phyloP scores from a whole-genome alignment of 257 asterid species.

The Fraxinus pennsylvanica region DNA sequence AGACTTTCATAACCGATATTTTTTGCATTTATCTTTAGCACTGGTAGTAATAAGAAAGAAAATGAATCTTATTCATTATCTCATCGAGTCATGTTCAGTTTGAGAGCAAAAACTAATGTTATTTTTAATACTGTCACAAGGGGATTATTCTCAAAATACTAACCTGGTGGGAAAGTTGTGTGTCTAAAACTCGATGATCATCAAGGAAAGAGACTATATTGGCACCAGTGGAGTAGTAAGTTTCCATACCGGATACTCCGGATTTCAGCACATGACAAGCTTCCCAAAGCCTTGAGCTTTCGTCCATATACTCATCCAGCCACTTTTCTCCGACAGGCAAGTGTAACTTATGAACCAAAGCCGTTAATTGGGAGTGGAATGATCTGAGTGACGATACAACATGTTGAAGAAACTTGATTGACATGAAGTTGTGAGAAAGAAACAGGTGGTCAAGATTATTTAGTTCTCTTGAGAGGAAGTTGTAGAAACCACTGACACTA shows the following conservation, averaged over 20 bases:
- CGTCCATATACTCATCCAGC: constrained; percentile 83
- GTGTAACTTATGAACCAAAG: constrained; percentile 51
- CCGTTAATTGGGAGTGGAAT: constrained; percentile 56
- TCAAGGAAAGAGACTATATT: constrained; percentile 48
- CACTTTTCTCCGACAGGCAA: constrained; percentile 74
- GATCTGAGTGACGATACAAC: constrained; percentile 62
- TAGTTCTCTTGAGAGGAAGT: constrained; percentile 52
- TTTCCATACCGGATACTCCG: constrained; percentile 56
- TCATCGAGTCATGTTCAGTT: no score
- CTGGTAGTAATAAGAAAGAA: neutral
- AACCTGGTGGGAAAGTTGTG: constrained; percentile 76
- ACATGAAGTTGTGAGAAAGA: constrained; percentile 58
- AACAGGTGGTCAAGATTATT: constrained; percentile 59
- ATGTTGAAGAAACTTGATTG: constrained; percentile 54
- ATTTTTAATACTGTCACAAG: neutral
- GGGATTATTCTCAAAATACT: neutral
- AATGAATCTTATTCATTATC: neutral
- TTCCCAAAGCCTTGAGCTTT: constrained; percentile 75
- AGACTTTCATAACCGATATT: neutral
- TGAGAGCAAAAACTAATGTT: neutral
- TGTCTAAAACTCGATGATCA: constrained; percentile 41
- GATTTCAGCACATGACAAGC: constrained; percentile 62
- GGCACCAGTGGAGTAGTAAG: constrained; percentile 45
- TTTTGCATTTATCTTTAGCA: neutral
- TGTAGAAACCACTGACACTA: constrained; percentile 61